Evolutionary conservation across 805 yeast species (phyloP).

Genomic region (Saturnispora sanitii): DNA sequence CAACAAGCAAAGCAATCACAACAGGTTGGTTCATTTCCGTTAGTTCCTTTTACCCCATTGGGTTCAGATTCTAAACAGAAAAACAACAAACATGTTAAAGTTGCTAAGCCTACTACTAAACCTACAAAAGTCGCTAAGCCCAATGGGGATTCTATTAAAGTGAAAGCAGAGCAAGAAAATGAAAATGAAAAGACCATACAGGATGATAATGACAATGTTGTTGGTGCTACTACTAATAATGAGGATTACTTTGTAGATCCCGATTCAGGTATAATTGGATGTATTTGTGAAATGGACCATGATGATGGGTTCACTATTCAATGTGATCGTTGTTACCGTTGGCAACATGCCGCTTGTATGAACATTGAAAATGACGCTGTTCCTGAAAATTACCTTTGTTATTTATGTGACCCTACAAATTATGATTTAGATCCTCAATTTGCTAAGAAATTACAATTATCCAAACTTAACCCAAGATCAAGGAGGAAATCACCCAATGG

Average conservation of each 20-base stretch:
- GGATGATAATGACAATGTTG: not conserved
- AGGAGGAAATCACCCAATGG: conserved; percentile 17
- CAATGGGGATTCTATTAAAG: too few relatives aligned
- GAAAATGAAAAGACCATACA: not conserved
- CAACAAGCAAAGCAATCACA: not conserved
- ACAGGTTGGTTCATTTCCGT: too few relatives aligned
- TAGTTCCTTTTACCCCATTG: too few relatives aligned
- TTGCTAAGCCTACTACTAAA: too few relatives aligned
- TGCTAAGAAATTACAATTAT: conserved; percentile 28
- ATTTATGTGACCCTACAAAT: conserved; percentile 46
- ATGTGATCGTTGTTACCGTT: conserved; percentile 83
- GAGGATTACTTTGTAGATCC: conserved; percentile 55
- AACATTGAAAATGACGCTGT: conserved; percentile 62
- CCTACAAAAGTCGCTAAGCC: too few relatives aligned
- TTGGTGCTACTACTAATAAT: not conserved
- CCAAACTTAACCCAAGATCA: conserved; percentile 26
- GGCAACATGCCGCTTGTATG: conserved; percentile 95
- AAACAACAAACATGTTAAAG: too few relatives aligned
- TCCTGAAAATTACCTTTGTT: conserved; percentile 77
- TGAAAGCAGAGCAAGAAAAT: not conserved
- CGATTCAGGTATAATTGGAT: conserved; percentile 79
- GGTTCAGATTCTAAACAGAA: too few relatives aligned
- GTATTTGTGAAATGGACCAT: conserved; percentile 78
- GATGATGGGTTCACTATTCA: conserved; percentile 94
- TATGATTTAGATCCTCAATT: conserved; percentile 33